These are phyloP conservation scores for Mortierella sp. DNA, from an alignment of 371 early-diverging fungal genomes.

Conservation along the genomic window DNA sequence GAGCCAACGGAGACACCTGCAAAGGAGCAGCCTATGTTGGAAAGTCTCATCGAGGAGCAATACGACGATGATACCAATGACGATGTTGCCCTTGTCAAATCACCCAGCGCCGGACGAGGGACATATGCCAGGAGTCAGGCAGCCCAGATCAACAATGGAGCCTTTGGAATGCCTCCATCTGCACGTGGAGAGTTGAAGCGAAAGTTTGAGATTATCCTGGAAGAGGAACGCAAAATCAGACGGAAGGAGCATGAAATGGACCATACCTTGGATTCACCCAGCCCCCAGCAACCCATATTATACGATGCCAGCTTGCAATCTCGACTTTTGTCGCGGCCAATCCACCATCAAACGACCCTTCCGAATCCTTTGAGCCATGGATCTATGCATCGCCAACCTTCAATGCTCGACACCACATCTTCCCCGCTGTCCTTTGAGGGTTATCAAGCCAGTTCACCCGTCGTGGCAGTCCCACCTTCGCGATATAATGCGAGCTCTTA, in stretches of 20 bases:
- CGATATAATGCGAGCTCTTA: no score
- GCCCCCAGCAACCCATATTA: background rate
- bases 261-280: background rate
- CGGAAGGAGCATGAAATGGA: background rate
- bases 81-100: slow-evolving; percentile 31
- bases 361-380: background rate
- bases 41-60: slow-evolving; percentile 21
- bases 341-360: background rate
- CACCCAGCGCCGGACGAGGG: slow-evolving; percentile 47
- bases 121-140: slow-evolving; percentile 10
- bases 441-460: no score
- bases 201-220: slow-evolving; percentile 26
- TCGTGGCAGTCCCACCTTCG: no score
- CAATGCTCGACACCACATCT: background rate
- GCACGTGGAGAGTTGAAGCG: slow-evolving; percentile 18
- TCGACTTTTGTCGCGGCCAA: slow-evolving; percentile 1
- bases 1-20: background rate
- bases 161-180: background rate
- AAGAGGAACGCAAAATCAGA: slow-evolving; percentile 15
- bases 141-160: background rate
- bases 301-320: slow-evolving; percentile 1
- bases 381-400: background rate
- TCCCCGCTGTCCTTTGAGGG: no score
- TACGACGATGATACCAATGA: slow-evolving; percentile 18
- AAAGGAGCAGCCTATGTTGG: background rate